Base-by-base conservation (phyloP, 2,329 filamentous ascomycete genomes). In the Drechslerella coelobrocha region DNA sequence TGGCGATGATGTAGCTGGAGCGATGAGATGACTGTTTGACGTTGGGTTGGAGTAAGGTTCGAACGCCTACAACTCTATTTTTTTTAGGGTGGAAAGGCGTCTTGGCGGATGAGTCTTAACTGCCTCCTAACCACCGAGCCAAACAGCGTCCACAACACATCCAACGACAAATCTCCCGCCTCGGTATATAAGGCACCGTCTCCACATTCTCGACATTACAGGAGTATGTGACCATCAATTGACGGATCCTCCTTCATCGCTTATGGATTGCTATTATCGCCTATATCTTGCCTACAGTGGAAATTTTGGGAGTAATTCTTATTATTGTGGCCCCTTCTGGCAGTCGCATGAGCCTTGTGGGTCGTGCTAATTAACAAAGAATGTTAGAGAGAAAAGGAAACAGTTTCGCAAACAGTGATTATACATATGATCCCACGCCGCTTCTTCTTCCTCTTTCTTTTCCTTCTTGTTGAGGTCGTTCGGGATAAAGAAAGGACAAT, bases 41-140 rank as follows among this genome's bases (percentile, higher is more conserved):
- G 39, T 26, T 51, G 24, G 41, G 54, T 69, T 62, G 65, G 57
- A 31, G 9, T 45, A 62, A 57, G 65, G 65, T 59, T 69, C 65
- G 65, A 69, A 69, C 65, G 45, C 43, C n/a, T 14, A 19, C 65
- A 21, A 51, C 52, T 21, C 9, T 23, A 19, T 19, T 21, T 45
- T 45, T 23, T 39, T 39, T 14, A 14, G 29, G 7, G 37, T 8
- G 37, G 26, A 52, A 68, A 56, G 2, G 4, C 17, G 47, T 31
- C 55, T 68, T 68, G 55, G 55, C 50, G 39, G 50, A 50, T 68
- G 55, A 61, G 55, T 61, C 56, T 14, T 24, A 12, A 31, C 24
- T 8, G 9, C 19, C 34, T 24, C 29, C 50, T 51, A 53, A 69
- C 65, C 65, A 69, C 65, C 65, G 41, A 31, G 31, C 65, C 65